phyloP scores from a whole-genome alignment of 2,329 filamentous ascomycete species.

The Pseudogymnoascus sp. region DNA sequence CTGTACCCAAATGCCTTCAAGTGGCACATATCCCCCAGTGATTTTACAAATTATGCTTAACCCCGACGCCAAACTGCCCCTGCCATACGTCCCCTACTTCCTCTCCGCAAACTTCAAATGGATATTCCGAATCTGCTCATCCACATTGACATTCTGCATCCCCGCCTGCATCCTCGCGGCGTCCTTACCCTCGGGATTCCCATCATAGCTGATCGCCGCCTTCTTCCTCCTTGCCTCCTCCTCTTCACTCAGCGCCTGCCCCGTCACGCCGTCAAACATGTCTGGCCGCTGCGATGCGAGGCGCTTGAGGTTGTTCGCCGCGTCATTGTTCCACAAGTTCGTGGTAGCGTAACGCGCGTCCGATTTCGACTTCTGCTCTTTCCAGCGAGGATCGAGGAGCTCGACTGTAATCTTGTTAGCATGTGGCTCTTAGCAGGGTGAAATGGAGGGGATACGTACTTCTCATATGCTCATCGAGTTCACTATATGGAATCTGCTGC shows the following conservation, averaged over 20 bases:
- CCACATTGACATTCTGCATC: slow-evolving; percentile 65
- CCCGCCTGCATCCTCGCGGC: slow-evolving; percentile 40
- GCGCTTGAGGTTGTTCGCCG: slow-evolving; percentile 92
- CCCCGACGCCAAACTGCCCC: background rate
- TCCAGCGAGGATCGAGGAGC: slow-evolving; percentile 87
- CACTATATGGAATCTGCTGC: slow-evolving; percentile 77
- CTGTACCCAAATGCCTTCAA: background rate
- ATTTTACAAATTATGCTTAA: slow-evolving; percentile 7
- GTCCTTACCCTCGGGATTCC: slow-evolving; percentile 54
- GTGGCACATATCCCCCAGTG: background rate
- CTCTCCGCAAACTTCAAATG: slow-evolving; percentile 45
- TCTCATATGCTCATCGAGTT: slow-evolving; percentile 87
- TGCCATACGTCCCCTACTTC: slow-evolving; percentile 18
- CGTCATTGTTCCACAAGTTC: slow-evolving; percentile 77
- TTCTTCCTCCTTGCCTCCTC: slow-evolving; percentile 74
- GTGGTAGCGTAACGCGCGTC: slow-evolving; percentile 78
- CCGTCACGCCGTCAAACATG: slow-evolving; percentile 70
- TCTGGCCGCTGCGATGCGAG: slow-evolving; percentile 82
- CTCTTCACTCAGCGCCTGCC: slow-evolving; percentile 58
- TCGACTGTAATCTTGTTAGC: slow-evolving; percentile 49
- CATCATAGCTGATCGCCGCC: slow-evolving; percentile 62
- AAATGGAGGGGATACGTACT: slow-evolving; percentile 43
- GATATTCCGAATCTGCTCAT: slow-evolving; percentile 73
- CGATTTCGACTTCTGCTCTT: slow-evolving; percentile 85
- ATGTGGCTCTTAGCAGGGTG: background rate